Base-by-base conservation (phyloP, 495 filamentous ascomycete species). In the Tuber magnatum region DNA sequence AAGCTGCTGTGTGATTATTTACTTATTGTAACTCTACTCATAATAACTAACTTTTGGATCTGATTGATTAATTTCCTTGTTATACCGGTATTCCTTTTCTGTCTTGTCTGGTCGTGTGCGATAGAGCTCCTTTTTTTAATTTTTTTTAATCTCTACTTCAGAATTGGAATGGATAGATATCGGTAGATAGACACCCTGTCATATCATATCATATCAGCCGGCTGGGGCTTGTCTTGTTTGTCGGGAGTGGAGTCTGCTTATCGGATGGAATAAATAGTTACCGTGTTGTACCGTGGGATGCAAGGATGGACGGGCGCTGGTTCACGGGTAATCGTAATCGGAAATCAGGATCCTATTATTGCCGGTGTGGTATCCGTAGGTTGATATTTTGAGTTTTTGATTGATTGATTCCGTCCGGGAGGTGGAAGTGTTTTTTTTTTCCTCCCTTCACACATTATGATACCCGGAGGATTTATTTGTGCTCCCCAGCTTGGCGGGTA, bases 61-160 rank as follows among this genome's bases (percentile, higher is more conserved):
- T 56, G 39, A 75, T 73, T 72, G 70, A 51, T 71, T 78, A 48
- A 78, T 65, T 78, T 72, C n/a, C 69, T 51, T 72, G 72, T 24
- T 46, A 72, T n/a, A n/a, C n/a, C n/a, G n/a, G n/a, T 75, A 79
- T 56, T 46, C 70, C 39, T 79, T 69, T 61, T 76, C 9, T 78
- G 61, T 74, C 74, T 43, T 71, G 68, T 78, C 46, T 78, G 44
- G 78, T 70, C 69, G n/a, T 79, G 74, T 78, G 73, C 70, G 42
- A 44, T 75, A 35, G 56, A 32, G 35, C 48, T 48, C 43, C 68
- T 76, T 41, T 73, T 35, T 69, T 32, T 32, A n/a, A n/a, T n/a
- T n/a, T n/a, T n/a, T n/a, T n/a, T n/a, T n/a, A n/a, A n/a, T n/a
- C 70, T 43, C 38, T 32, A 42, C 69, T 5, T 51, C n/a, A 68